Conservation (phyloP, 1,139 yeast species). For the Pichia sp. region DNA sequence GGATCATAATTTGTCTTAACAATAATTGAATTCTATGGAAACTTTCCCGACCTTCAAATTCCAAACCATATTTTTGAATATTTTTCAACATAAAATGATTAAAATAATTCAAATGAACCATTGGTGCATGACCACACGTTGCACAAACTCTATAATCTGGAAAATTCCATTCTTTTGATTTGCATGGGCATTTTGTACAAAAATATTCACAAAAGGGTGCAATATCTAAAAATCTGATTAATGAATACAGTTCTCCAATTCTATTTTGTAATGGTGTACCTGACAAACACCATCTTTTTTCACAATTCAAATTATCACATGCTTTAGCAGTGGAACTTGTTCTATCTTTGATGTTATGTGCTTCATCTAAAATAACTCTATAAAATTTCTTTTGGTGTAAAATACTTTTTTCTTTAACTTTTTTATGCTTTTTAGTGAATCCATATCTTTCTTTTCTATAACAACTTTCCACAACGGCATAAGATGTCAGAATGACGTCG, state of each 20-base stretch:
- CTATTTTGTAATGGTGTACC: constrained; percentile 97
- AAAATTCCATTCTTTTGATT: constrained; percentile 75
- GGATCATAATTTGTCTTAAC: constrained; percentile 73
- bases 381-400: constrained; percentile 73
- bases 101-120: constrained; percentile 92
- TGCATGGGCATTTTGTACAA: constrained; percentile 87
- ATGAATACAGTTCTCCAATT: constrained; percentile 91
- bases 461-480: constrained; percentile 84
- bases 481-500: constrained; percentile 86
- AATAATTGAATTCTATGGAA: constrained; percentile 70
- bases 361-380: constrained; percentile 91
- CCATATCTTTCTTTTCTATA: constrained; percentile 81
- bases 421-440: constrained; percentile 60
- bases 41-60: constrained; percentile 72
- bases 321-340: constrained; percentile 91
- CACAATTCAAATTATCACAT: constrained; percentile 64
- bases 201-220: constrained; percentile 85
- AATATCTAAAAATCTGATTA: constrained; percentile 74
- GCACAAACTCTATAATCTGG: constrained; percentile 80
- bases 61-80: constrained; percentile 76
- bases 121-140: constrained; percentile 80
- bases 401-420: constrained; percentile 69
- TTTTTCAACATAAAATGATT: constrained; percentile 92
- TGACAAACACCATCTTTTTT: constrained; percentile 81
- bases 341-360: constrained; percentile 93